A percentile compares a stretch with the other conserved stretches of the same genome.
Evolutionary conservation across 1,139 yeast genomes (phyloP).

Genomic region (Saccharomyces hybrid): DNA sequence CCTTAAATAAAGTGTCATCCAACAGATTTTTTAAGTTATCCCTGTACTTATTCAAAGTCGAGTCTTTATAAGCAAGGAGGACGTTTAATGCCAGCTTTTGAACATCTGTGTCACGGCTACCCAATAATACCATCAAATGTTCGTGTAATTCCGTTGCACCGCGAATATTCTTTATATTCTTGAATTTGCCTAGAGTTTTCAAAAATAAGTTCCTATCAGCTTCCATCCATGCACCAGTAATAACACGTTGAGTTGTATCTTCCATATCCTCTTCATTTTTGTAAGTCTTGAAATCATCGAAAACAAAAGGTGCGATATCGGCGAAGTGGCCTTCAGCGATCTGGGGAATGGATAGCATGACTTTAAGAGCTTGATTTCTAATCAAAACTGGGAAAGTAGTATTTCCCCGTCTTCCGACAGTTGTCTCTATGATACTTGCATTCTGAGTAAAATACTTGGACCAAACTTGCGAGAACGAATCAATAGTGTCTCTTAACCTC

Average conservation of each 20-base stretch:
- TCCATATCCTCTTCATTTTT: constrained; percentile 31
- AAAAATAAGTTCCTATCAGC: constrained; percentile 57
- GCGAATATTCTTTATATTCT: constrained; percentile 49
- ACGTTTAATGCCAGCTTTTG: constrained; percentile 72
- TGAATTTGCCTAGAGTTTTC: constrained; percentile 58
- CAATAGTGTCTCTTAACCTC: constrained; percentile 33
- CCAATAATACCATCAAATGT: constrained; percentile 49
- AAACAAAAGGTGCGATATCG: constrained; percentile 49
- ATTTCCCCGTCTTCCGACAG: constrained; percentile 35
- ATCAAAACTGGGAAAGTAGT: constrained; percentile 28
- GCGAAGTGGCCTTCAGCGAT: constrained; percentile 59
- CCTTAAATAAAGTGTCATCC: constrained; percentile 79
- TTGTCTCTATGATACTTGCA: constrained; percentile 35
- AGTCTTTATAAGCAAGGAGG: constrained; percentile 58
- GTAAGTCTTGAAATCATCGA: constrained; percentile 29
- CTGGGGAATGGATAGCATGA: constrained; percentile 49
- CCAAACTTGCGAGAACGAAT: constrained; percentile 25
- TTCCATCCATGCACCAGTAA: constrained; percentile 43
- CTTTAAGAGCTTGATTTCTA: constrained; percentile 31
- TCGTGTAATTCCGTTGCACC: constrained; percentile 47
- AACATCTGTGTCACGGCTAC: constrained; percentile 53
- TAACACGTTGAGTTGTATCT: constrained; percentile 6
- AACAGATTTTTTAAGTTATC: constrained; percentile 69
- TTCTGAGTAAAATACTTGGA: constrained; percentile 25
- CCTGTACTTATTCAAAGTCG: constrained; percentile 54